Conservation (phyloP, 2,329 filamentous ascomycete species). For the Fusarium sp. region DNA sequence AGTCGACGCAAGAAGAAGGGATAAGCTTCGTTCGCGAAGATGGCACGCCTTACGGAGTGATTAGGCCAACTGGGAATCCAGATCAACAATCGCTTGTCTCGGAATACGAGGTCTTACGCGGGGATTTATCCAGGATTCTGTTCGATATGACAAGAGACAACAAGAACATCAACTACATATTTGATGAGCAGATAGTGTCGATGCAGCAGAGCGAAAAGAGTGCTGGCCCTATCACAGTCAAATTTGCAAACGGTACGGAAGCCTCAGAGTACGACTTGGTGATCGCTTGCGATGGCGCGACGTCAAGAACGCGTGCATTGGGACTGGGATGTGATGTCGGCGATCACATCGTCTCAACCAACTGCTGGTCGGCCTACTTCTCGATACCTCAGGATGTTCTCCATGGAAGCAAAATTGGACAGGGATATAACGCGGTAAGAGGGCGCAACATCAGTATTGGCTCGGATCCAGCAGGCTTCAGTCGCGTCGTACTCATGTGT, state of each 20-base stretch:
- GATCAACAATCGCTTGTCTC: conserved; percentile 20
- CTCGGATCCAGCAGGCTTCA: conserved; percentile 46
- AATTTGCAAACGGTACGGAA: conserved; percentile 2
- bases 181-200: conserved; percentile 12
- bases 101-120: conserved; percentile 12
- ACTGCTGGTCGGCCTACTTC: conserved; percentile 55
- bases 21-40: conserved; percentile 12
- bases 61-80: conserved; percentile 8
- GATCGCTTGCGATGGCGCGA: conserved; percentile 11
- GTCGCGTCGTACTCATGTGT: conserved; percentile 47
- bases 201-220: conserved; percentile 2
- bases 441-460: conserved; percentile 51
- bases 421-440: conserved; percentile 49
- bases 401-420: conserved; percentile 48
- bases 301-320: conserved; percentile 1
- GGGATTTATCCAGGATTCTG: conserved; percentile 10
- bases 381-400: conserved; percentile 51
- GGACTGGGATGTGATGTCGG: conserved; percentile 4
- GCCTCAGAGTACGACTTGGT: conserved; percentile 13
- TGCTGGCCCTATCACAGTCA: not conserved
- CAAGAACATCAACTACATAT: conserved; percentile 11
- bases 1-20: conserved; percentile 7
- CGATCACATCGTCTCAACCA: conserved; percentile 21
- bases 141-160: conserved; percentile 5
- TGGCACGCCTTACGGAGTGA: not conserved